Conservation (phyloP, 2,329 filamentous ascomycete genomes). For the Xylariaceae sp. region DNA sequence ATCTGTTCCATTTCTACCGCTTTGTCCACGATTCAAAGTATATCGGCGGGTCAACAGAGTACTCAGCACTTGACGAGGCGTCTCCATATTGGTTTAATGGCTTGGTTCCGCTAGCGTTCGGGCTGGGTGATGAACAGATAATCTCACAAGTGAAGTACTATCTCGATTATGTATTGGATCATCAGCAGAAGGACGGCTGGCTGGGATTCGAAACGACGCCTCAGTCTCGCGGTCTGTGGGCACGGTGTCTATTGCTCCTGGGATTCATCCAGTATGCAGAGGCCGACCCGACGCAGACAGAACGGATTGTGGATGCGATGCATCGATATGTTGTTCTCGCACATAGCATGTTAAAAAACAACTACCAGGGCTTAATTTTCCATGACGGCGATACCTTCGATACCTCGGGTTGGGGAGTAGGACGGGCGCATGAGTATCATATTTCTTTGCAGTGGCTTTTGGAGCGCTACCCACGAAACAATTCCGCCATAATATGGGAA, state of each 20-base stretch:
- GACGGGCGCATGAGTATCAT: slow-evolving; percentile 39
- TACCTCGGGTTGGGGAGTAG: slow-evolving; percentile 33
- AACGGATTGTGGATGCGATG: slow-evolving; percentile 47
- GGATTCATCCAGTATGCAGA: slow-evolving; percentile 50
- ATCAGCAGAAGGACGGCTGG: slow-evolving; percentile 55
- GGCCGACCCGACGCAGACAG: slow-evolving; percentile 42
- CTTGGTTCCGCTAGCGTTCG: slow-evolving; percentile 54
- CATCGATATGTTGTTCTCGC: slow-evolving; percentile 49
- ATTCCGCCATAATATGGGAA: slow-evolving; percentile 37
- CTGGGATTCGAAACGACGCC: slow-evolving; percentile 49
- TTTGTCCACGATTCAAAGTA: slow-evolving; percentile 50
- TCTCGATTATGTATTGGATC: slow-evolving; percentile 45
- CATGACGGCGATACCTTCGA: slow-evolving; percentile 43
- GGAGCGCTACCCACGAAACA: slow-evolving; percentile 33
- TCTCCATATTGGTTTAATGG: slow-evolving; percentile 59
- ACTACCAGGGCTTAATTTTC: slow-evolving; percentile 49
- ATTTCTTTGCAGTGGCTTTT: slow-evolving; percentile 41
- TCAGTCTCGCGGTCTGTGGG: slow-evolving; percentile 50
- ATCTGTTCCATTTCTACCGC: slow-evolving; percentile 52
- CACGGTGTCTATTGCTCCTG: slow-evolving; percentile 48
- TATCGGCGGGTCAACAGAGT: slow-evolving; percentile 51
- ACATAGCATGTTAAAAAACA: slow-evolving; percentile 53
- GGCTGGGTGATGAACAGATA: slow-evolving; percentile 45
- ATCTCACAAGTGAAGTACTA: slow-evolving; percentile 46
- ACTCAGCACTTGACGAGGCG: slow-evolving; percentile 52